phyloP scores from a whole-genome alignment of 306 rosid genomes.

The Rosa multiflora region DNA sequence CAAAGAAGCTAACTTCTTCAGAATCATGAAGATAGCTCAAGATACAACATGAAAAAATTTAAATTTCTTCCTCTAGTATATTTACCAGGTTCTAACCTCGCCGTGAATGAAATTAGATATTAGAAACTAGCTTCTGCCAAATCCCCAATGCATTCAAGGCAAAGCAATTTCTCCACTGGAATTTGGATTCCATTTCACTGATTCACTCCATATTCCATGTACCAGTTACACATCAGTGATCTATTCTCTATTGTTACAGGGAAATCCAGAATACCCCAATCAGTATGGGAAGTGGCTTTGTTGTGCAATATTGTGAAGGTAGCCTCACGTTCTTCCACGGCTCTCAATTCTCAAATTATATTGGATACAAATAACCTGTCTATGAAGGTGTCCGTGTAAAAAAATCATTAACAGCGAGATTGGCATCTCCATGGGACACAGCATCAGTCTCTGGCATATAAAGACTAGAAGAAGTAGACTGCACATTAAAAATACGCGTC shows the following conservation, averaged over 20 bases:
- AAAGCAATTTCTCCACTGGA: background rate
- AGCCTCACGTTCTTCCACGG: constrained; percentile 30
- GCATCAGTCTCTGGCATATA: constrained; percentile 92
- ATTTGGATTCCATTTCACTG: background rate
- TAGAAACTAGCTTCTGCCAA: constrained; percentile 6
- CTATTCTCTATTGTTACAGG: constrained; percentile 32
- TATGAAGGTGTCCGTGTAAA: constrained; percentile 65
- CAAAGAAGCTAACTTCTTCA: background rate
- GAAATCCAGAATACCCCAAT: constrained; percentile 23
- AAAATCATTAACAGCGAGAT: constrained; percentile 89
- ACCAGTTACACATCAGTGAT: constrained; percentile 21
- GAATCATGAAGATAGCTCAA: background rate
- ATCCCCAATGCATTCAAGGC: background rate
- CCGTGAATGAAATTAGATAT: constrained; percentile 32
- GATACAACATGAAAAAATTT: background rate
- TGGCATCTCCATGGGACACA: constrained; percentile 90
- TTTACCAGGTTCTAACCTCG: constrained; percentile 16
- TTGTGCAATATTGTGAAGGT: constrained; percentile 27
- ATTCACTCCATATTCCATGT: background rate
- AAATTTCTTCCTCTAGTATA: constrained; percentile 6
- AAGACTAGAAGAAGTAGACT: constrained; percentile 70
- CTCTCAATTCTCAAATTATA: constrained; percentile 32
- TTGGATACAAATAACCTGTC: constrained; percentile 25
- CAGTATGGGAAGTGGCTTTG: constrained; percentile 8
- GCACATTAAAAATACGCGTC: constrained; percentile 32